Conservation (phyloP, 2,329 filamentous ascomycete genomes). For the Drechmeria coniospora region DNA sequence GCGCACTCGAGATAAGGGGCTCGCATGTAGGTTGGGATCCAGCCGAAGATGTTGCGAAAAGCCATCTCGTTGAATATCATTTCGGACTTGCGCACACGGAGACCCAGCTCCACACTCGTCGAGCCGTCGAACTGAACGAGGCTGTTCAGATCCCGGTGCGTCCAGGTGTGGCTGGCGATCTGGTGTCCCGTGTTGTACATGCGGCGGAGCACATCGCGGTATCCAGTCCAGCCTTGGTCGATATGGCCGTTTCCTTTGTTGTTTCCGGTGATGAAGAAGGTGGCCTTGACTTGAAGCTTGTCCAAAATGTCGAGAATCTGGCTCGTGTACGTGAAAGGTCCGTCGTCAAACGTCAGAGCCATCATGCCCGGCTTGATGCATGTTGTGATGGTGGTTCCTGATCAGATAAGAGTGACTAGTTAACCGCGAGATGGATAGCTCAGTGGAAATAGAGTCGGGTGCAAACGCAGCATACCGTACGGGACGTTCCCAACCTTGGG, state of each 20-base stretch:
- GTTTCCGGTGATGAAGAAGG: slow-evolving; percentile 27
- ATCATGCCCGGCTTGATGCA: slow-evolving; percentile 20
- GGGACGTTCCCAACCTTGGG: slow-evolving; percentile 18
- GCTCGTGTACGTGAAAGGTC: slow-evolving; percentile 25
- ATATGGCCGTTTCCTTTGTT: slow-evolving; percentile 25
- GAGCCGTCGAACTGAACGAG: slow-evolving; percentile 18
- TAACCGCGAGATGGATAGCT: too few relatives aligned
- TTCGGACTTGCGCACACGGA: slow-evolving; percentile 20
- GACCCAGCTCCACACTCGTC: too few relatives aligned
- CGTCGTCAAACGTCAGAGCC: slow-evolving; percentile 33
- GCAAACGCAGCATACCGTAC: slow-evolving; percentile 15
- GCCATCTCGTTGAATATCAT: slow-evolving; percentile 30
- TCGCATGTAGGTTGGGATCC: slow-evolving; percentile 27
- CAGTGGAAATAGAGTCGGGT: too few relatives aligned
- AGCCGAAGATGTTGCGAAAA: slow-evolving; percentile 24
- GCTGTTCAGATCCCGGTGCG: slow-evolving; percentile 26
- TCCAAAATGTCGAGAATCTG: slow-evolving; percentile 23
- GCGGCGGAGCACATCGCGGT: slow-evolving; percentile 21
- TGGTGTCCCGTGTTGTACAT: slow-evolving; percentile 29
- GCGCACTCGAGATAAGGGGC: slow-evolving; percentile 29
- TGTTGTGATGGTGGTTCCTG: slow-evolving; percentile 13
- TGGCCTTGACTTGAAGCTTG: slow-evolving; percentile 17
- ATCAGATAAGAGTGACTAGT: too few relatives aligned
- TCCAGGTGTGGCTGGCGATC: slow-evolving; percentile 30
- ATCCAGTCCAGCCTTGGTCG: slow-evolving; percentile 18